Evolutionary conservation across 169 alveolate species (phyloP).

Genomic region (Plasmodium knowlesi): DNA sequence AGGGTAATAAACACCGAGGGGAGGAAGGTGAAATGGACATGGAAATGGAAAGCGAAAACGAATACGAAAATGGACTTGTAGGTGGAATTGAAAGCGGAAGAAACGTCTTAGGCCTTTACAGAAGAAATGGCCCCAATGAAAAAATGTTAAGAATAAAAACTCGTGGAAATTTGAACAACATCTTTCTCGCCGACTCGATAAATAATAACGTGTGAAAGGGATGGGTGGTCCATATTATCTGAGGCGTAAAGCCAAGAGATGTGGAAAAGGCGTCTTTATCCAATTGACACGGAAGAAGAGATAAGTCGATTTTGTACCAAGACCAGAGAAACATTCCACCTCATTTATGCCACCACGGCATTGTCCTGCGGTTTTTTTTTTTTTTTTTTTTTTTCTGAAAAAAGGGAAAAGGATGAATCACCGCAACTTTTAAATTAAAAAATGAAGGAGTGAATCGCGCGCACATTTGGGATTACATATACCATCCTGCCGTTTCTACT

Average conservation of each 20-base stretch:
- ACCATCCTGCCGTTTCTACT: too few species aligned
- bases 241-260: background rate
- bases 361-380: background rate
- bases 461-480: background rate
- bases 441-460: background rate
- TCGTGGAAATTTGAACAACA: background rate
- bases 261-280: background rate
- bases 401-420: background rate
- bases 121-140: background rate
- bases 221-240: background rate
- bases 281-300: too few species aligned
- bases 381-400: background rate
- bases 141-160: background rate
- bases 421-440: background rate
- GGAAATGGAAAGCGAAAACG: background rate
- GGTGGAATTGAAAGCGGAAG: background rate
- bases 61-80: too few species aligned
- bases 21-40: background rate
- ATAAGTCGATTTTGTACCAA: background rate
- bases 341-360: background rate
- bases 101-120: background rate
- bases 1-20: background rate
- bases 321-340: background rate
- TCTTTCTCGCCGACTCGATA: background rate
- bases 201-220: background rate